phyloP scores from a whole-genome alignment of 2,329 filamentous ascomycete genomes.

The Escovopsis weberi region DNA sequence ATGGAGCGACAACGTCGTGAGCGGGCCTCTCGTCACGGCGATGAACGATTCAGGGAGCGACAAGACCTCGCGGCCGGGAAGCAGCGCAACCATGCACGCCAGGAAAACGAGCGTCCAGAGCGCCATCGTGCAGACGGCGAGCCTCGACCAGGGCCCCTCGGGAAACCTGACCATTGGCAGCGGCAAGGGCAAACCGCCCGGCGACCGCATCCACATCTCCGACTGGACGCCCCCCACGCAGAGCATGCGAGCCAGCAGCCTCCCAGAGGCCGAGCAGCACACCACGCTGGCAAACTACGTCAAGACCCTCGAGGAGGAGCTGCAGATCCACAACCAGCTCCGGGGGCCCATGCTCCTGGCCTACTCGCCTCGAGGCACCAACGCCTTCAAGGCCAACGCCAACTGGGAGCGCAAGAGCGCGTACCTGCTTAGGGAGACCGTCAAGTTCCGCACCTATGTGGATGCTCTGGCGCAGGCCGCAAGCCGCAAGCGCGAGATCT shows the following conservation, averaged over 20 bases:
- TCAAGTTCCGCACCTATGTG: conserved; percentile 93
- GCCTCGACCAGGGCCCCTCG: conserved; percentile 41
- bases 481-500: conserved; percentile 54
- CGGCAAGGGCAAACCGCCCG: conserved; percentile 50
- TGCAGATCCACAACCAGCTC: conserved; percentile 77
- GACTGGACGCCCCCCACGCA: conserved; percentile 86
- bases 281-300: conserved; percentile 65
- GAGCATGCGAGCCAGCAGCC: conserved; percentile 71
- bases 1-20: conserved; percentile 77
- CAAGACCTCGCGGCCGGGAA: conserved; percentile 40
- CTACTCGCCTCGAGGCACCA: conserved; percentile 72
- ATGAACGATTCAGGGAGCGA: conserved; percentile 42
- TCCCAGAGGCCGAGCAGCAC: conserved; percentile 70
- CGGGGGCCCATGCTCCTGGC: conserved; percentile 77
- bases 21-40: conserved; percentile 37
- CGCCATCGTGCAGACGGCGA: conserved; percentile 38
- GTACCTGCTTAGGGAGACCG: conserved; percentile 82
- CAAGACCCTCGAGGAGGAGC: conserved; percentile 68
- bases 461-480: conserved; percentile 66
- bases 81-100: conserved; percentile 25
- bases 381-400: conserved; percentile 70
- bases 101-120: conserved; percentile 33
- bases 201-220: conserved; percentile 68
- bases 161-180: conserved; percentile 38
- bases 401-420: conserved; percentile 97